phyloP scores from a whole-genome alignment of 805 yeast species.

The Pichia phayaonensis region DNA sequence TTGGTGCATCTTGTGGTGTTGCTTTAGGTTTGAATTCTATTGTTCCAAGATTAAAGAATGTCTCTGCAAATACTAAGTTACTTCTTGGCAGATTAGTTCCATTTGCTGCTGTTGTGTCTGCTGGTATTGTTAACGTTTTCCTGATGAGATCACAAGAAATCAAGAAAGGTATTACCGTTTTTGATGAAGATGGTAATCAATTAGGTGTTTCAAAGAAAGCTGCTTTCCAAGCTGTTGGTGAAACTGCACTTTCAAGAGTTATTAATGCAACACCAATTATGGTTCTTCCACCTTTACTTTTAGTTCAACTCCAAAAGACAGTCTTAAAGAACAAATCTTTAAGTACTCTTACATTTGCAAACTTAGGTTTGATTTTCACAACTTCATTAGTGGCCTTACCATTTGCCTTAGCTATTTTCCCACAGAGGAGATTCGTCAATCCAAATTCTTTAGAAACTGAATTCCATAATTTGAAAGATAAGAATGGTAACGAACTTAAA shows the following conservation, averaged over 20 bases:
- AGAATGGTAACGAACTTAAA: constrained; percentile 47
- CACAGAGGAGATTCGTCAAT: constrained; percentile 67
- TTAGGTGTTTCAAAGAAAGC: constrained; percentile 76
- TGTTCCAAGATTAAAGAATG: constrained; percentile 73
- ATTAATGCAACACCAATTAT: constrained; percentile 95
- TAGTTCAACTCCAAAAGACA: constrained; percentile 69
- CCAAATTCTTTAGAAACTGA: constrained; percentile 56
- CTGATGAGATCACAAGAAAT: constrained; percentile 95
- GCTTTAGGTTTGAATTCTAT: constrained; percentile 87
- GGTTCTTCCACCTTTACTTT: constrained; percentile 88
- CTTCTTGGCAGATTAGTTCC: constrained; percentile 86
- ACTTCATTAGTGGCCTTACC: constrained; percentile 89
- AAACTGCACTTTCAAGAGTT: constrained; percentile 91
- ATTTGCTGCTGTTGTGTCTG: constrained; percentile 96
- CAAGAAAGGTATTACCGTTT: constrained; percentile 72
- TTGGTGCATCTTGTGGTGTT: constrained; percentile 89
- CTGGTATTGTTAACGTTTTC: constrained; percentile 94
- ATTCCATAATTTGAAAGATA: constrained; percentile 54
- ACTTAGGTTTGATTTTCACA: constrained; percentile 74
- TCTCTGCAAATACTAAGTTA: constrained; percentile 64
- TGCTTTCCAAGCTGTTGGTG: constrained; percentile 90
- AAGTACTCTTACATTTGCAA: constrained; percentile 59
- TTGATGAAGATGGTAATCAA: constrained; percentile 53
- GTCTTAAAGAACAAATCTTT: constrained; percentile 61
- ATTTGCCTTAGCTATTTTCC: constrained; percentile 92